Percentiles rank a stretch among this genome's conserved stretches.
phyloP scores from a whole-genome alignment of 495 filamentous ascomycete species.

The Xylaria telfairii region DNA sequence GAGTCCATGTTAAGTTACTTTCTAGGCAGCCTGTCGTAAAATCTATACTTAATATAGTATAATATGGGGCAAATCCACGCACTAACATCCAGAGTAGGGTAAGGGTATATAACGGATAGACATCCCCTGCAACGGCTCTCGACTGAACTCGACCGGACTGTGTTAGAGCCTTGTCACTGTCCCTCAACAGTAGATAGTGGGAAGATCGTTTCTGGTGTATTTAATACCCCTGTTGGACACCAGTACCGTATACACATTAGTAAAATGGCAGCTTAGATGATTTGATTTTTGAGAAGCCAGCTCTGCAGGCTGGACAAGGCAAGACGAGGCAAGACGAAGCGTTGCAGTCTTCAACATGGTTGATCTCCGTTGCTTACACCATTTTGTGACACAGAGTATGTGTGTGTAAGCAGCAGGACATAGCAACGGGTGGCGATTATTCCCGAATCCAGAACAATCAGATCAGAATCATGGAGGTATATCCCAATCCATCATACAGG shows the following conservation, averaged over 20 bases:
- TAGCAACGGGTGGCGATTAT: not conserved
- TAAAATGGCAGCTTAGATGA: conserved; percentile 2
- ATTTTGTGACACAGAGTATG: not conserved
- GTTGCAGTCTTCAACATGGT: not conserved
- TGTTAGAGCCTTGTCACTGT: conserved; percentile 4
- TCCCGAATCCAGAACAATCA: not conserved
- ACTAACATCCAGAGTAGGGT: too few species aligned
- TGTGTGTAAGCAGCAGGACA: not conserved
- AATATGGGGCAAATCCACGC: too few species aligned
- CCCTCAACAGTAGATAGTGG: not conserved
- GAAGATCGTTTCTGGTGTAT: not conserved
- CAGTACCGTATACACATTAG: not conserved
- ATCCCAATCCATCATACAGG: conserved; percentile 1
- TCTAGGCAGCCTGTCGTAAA: too few species aligned
- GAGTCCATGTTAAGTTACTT: too few species aligned
- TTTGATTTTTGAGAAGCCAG: conserved; percentile 9
- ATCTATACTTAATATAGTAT: too few species aligned
- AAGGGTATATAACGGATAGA: not conserved
- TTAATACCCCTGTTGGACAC: not conserved
- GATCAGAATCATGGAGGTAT: not conserved
- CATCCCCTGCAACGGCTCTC: not conserved
- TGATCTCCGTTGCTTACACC: not conserved
- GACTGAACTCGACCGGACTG: not conserved
- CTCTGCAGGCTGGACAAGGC: not conserved
- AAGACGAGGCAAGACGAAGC: not conserved